A percentile compares a stretch with the other conserved stretches of the same genome.
phyloP scores from a whole-genome alignment of 2,329 filamentous ascomycete species.

The Tolypocladium ovalisporum region DNA sequence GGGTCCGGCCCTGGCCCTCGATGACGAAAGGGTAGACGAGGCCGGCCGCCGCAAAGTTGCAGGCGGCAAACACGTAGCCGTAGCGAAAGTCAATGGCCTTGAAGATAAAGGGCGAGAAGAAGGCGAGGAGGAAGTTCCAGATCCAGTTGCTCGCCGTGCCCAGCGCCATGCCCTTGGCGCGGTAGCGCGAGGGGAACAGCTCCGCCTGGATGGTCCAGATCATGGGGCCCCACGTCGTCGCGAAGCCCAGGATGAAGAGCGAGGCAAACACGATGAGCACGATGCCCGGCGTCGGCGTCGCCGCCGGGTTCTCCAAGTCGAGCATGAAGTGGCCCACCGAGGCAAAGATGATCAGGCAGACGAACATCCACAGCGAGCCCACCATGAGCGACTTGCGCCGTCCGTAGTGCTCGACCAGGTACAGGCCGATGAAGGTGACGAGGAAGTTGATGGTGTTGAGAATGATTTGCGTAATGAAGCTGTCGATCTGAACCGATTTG shows the following conservation, averaged over 20 bases:
- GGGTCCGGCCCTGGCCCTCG: conserved; percentile 59
- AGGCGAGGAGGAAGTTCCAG: conserved; percentile 66
- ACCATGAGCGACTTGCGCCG: conserved; percentile 51
- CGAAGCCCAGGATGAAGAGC: conserved; percentile 54
- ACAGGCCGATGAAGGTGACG: conserved; percentile 58
- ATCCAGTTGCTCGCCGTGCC: conserved; percentile 54
- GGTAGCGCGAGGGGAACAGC: conserved; percentile 52
- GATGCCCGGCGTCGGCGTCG: conserved; percentile 35
- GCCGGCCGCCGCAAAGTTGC: conserved; percentile 51
- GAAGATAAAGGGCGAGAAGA: conserved; percentile 74
- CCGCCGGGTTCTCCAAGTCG: conserved; percentile 20
- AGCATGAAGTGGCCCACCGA: conserved; percentile 40
- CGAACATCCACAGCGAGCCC: conserved; percentile 50
- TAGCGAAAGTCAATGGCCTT: conserved; percentile 60
- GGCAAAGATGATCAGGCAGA: conserved; percentile 49
- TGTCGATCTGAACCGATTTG: conserved; percentile 36
- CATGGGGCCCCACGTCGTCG: conserved; percentile 57
- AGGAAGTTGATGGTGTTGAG: conserved; percentile 56
- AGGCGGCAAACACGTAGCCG: conserved; percentile 66
- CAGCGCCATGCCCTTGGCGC: conserved; percentile 49
- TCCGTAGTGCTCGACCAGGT: conserved; percentile 57
- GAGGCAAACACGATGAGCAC: conserved; percentile 53
- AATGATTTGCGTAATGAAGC: conserved; percentile 57
- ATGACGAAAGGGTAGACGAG: conserved; percentile 71
- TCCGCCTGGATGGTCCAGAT: conserved; percentile 55